Conservation (phyloP, 768 basidiomycete species). For the Calocybe gangraenosa region DNA sequence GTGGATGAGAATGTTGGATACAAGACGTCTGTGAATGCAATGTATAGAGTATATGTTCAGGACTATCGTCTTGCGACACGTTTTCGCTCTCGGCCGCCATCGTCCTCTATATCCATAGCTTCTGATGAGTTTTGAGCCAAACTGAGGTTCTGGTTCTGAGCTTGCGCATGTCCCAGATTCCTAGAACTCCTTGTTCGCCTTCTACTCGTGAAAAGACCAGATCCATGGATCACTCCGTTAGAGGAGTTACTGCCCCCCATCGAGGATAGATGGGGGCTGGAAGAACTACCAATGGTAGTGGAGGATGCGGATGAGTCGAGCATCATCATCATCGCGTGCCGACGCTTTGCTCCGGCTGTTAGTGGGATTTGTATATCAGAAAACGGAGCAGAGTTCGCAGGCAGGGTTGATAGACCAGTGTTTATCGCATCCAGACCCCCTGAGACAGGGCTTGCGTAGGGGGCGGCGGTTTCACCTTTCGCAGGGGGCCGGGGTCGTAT, state of each 20-base stretch:
- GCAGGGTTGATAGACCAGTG: slow-evolving; percentile 16
- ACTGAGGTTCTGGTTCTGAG: slow-evolving; percentile 29
- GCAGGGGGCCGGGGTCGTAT: slow-evolving; percentile 17
- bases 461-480: slow-evolving; percentile 13
- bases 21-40: neutral
- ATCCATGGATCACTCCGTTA: slow-evolving; percentile 18
- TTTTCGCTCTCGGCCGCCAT: slow-evolving; percentile 67
- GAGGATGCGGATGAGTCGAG: slow-evolving; percentile 49
- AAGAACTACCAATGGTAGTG: slow-evolving; percentile 31
- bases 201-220: slow-evolving; percentile 26
- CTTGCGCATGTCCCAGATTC: slow-evolving; percentile 16
- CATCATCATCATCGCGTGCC: slow-evolving; percentile 79
- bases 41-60: neutral
- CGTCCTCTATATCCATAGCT: slow-evolving; percentile 77
- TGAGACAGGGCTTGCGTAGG: slow-evolving; percentile 13
- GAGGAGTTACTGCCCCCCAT: slow-evolving; percentile 14
- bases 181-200: slow-evolving; percentile 54
- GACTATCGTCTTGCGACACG: slow-evolving; percentile 65
- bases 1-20: slow-evolving; percentile 3
- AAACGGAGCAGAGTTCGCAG: slow-evolving; percentile 27
- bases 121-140: slow-evolving; percentile 33
- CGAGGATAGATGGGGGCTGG: slow-evolving; percentile 23
- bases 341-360: slow-evolving; percentile 62
- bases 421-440: slow-evolving; percentile 20
- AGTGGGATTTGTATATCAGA: slow-evolving; percentile 37